Conservation (phyloP, 768 basidiomycete species). For the Pholiota molesta region DNA sequence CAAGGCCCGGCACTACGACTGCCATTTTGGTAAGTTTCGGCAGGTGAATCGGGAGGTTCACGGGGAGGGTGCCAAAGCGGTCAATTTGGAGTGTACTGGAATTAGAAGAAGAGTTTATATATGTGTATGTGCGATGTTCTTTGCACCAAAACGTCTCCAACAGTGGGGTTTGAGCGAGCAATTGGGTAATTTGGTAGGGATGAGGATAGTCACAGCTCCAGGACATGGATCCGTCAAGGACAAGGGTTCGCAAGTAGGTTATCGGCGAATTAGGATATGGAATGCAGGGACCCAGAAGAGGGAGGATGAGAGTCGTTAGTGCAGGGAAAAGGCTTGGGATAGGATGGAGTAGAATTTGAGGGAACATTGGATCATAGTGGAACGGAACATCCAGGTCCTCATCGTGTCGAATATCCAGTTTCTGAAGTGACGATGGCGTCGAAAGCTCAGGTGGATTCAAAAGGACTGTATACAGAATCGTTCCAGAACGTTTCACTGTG, state of each 20-base stretch:
- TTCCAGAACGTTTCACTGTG: not conserved
- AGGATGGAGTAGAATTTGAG: not conserved
- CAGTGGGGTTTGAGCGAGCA: not conserved
- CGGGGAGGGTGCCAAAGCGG: not conserved
- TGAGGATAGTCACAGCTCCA: not conserved
- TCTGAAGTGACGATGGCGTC: not conserved
- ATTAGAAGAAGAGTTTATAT: not conserved
- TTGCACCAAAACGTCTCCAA: constrained; percentile 7
- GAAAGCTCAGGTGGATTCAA: not conserved
- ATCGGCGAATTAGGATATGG: not conserved
- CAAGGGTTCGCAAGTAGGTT: not conserved
- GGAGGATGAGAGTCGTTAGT: not conserved
- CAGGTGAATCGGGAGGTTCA: not conserved
- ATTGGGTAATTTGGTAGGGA: not conserved
- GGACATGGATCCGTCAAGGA: not conserved
- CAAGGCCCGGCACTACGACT: not conserved
- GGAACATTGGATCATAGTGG: no score
- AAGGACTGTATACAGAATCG: not conserved
- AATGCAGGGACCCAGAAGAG: not conserved
- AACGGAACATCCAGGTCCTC: not conserved
- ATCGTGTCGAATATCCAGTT: not conserved
- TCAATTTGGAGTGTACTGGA: no score
- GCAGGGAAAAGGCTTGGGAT: not conserved
- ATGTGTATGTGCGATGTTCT: not conserved
- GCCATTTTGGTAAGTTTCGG: not conserved